phyloP scores from a whole-genome alignment of 1,284 basidiomycete genomes.

The Moesziomyces globuligerus region DNA sequence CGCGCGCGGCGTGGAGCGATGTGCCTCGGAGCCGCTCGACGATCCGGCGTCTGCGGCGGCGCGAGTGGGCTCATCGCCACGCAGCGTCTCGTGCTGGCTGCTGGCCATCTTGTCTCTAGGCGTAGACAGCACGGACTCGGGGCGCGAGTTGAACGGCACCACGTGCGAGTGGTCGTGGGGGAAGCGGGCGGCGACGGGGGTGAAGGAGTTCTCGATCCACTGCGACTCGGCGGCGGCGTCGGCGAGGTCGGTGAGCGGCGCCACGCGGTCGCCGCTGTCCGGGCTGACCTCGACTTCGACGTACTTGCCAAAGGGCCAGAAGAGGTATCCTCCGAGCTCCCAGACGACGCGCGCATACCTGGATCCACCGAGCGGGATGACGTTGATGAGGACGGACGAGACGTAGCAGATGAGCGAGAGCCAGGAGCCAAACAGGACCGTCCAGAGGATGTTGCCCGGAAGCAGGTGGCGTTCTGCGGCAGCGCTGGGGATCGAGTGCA shows the following conservation, averaged over 20 bases:
- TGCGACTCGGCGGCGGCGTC: constrained; percentile 20
- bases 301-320: constrained; percentile 99
- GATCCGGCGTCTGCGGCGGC: constrained; percentile 29
- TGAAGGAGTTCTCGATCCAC: constrained; percentile 69
- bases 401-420: constrained; percentile 78
- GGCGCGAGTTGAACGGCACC: constrained; percentile 51
- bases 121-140: constrained; percentile 22
- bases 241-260: constrained; percentile 12
- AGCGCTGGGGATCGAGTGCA: constrained; percentile 90
- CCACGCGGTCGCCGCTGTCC: constrained; percentile 51
- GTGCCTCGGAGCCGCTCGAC: constrained; percentile 37
- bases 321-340: constrained; percentile 93
- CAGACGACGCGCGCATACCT: constrained; percentile 87
- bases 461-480: constrained; percentile 88
- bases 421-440: constrained; percentile 82
- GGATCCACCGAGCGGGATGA: constrained; percentile 80
- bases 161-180: constrained; percentile 57
- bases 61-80: constrained; percentile 11
- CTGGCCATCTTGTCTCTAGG: constrained; percentile 27
- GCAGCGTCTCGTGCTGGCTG: constrained; percentile 31
- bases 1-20: constrained; percentile 27
- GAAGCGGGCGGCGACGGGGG: constrained; percentile 56
- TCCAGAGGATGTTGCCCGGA: constrained; percentile 93
- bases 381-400: constrained; percentile 76
- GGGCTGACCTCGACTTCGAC: constrained; percentile 79